Base-by-base conservation (phyloP, 2,329 filamentous ascomycete genomes). In the Hypoxylon sp. region DNA sequence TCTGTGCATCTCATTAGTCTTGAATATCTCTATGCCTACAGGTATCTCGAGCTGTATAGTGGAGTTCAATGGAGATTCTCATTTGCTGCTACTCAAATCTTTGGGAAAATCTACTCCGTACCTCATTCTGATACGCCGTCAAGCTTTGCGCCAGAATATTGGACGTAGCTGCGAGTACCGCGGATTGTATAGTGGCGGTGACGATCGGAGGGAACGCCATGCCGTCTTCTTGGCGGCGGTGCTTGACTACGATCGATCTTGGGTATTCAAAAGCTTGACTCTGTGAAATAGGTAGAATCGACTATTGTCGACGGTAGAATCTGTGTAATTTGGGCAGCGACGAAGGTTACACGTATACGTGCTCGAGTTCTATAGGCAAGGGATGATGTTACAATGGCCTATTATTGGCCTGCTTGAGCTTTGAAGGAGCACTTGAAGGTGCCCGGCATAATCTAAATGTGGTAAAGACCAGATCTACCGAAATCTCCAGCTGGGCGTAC, bases 141-240 rank as follows among this genome's bases (percentile, higher is more conserved):
- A 96, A 85, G 61, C 83, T 80, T 78, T 96, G 93, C 8, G 91
- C 92, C 49, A 95, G 78, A 24, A 93, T 75, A 74, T 93, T 93
- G 65, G 91, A 92, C 14, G 89, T 80, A 51, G 86, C 86, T 67
- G 85, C 87, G 33, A 95, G 83, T 30, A 87, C 74, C 20, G 87
- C 86, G 18, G 89, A 86, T 79, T 94, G 91, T 51, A 90, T 71
- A 4, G 88, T 91, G 30, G 87, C 86, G 53, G 78, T 82, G 24
- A 88, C 75, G 45, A 92, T 83, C 3, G 87, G 84, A 2, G 86
- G 80, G 4, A 78, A 67, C 66, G 76, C 74, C 78, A 80, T 80
- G 42, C 16, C 49, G 57, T 30, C 48, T 36, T 24, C 22, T 53
- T 42, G 45, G 30, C n/a, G 30, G 18, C 11, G 20, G 33, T 11